These are phyloP conservation scores for Hypomyces perniciosus DNA, from an alignment of 2,329 filamentous ascomycete genomes.

Conservation along the genomic window DNA sequence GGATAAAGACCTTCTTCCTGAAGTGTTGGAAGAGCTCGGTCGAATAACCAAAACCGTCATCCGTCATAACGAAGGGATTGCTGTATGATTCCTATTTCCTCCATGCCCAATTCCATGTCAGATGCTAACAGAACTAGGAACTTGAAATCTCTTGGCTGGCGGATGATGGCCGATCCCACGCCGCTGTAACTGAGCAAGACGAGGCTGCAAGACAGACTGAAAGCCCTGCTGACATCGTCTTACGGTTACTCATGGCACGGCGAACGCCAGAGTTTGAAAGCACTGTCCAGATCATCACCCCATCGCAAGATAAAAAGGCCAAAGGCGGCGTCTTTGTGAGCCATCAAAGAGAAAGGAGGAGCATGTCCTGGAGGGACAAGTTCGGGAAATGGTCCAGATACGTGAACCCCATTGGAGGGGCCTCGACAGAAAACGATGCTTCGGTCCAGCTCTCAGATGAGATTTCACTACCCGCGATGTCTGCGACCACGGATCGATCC, in stretches of 20 bases:
- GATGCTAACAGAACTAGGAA: slow-evolving; percentile 16
- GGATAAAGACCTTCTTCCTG: slow-evolving; percentile 13
- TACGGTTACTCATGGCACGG: slow-evolving; percentile 38
- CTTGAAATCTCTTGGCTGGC: slow-evolving; percentile 40
- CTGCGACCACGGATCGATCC: neutral
- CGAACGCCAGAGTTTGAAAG: slow-evolving; percentile 1
- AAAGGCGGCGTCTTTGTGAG: slow-evolving; percentile 15
- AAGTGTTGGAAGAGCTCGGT: slow-evolving; percentile 25
- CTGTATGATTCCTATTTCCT: slow-evolving; percentile 17
- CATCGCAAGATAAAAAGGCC: neutral
- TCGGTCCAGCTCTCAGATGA: neutral
- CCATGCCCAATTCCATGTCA: too few species aligned
- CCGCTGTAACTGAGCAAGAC: neutral
- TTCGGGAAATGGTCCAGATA: slow-evolving; percentile 27
- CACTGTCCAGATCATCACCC: slow-evolving; percentile 19
- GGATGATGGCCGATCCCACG: slow-evolving; percentile 12
- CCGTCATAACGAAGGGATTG: slow-evolving; percentile 12
- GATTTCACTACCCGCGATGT: neutral
- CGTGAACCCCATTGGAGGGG: slow-evolving; percentile 17
- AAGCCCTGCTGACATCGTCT: slow-evolving; percentile 37
- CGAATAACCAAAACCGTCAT: slow-evolving; percentile 29
- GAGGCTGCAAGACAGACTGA: slow-evolving; percentile 26
- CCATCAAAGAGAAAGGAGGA: slow-evolving; percentile 25
- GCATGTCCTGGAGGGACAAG: slow-evolving; percentile 31
- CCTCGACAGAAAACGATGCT: neutral